These are phyloP conservation scores for Pythium aphanidermatum DNA, from an alignment of 352 stramenopile genomes.

Conservation along the genomic window DNA sequence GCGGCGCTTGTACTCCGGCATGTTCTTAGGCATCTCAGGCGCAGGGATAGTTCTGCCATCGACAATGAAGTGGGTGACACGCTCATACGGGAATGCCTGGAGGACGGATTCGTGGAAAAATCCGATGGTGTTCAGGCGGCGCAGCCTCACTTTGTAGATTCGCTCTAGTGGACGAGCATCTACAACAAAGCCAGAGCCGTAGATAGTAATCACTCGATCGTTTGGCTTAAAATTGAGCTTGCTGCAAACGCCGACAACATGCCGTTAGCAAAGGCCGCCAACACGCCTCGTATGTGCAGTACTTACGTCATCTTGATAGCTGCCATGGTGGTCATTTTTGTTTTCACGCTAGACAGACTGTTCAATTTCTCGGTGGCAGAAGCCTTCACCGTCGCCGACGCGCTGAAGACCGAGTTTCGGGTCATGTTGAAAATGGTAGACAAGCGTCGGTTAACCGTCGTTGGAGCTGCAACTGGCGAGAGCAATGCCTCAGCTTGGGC, in stretches of 20 bases:
- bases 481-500: constrained; percentile 23
- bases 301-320: constrained; percentile 70
- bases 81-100: constrained; percentile 72
- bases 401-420: constrained; percentile 60
- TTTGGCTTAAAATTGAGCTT: constrained; percentile 68
- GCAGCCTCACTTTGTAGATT: constrained; percentile 76
- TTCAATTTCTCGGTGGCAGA: constrained; percentile 47
- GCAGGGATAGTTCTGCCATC: constrained; percentile 62
- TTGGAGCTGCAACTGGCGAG: constrained; percentile 21
- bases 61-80: constrained; percentile 82
- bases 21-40: constrained; percentile 59
- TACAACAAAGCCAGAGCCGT: constrained; percentile 75
- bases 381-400: constrained; percentile 54
- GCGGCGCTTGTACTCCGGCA: constrained; percentile 58
- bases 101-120: constrained; percentile 72
- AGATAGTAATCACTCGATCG: constrained; percentile 67
- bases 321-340: constrained; percentile 61
- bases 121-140: constrained; percentile 58
- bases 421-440: constrained; percentile 72
- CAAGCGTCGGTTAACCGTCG: constrained; percentile 51
- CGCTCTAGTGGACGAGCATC: constrained; percentile 49
- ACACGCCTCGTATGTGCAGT: not conserved
- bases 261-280: not conserved
- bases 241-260: constrained; percentile 17
- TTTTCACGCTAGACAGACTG: constrained; percentile 59